These are phyloP conservation scores for Ulota crispa DNA, from an alignment of 225 moss, liverwort and hornwort species.

Conservation along the genomic window DNA sequence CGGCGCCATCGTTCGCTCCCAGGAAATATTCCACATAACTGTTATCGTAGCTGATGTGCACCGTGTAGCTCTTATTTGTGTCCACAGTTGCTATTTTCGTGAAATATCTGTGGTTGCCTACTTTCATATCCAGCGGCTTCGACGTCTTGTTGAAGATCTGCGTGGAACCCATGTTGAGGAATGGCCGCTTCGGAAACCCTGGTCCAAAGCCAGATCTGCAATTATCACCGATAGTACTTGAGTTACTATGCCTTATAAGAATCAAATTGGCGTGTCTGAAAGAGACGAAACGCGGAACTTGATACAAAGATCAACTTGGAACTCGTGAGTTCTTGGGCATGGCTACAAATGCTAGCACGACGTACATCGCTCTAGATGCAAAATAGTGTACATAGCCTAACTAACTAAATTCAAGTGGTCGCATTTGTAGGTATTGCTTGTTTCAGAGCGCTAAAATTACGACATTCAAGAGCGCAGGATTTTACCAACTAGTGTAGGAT, in stretches of 20 bases:
- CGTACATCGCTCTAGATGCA: neutral
- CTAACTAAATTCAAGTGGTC: neutral
- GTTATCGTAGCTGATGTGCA: conserved; percentile 37
- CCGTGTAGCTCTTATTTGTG: conserved; percentile 32
- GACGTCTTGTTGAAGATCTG: conserved; percentile 45
- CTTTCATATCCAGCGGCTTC: conserved; percentile 37
- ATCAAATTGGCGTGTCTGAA: neutral
- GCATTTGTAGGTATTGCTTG: no score
- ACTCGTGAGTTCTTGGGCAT: neutral
- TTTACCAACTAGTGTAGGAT: neutral
- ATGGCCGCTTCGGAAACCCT: neutral
- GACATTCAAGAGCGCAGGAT: neutral
- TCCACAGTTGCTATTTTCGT: conserved; percentile 38
- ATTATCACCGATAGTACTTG: neutral
- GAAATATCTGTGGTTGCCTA: conserved; percentile 29
- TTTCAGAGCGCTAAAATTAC: neutral
- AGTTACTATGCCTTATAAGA: neutral
- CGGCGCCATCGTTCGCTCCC: conserved; percentile 4
- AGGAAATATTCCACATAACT: conserved; percentile 43
- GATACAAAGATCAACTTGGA: neutral
- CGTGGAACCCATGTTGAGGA: conserved; percentile 46
- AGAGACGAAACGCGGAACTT: neutral
- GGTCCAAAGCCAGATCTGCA: neutral
- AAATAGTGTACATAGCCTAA: neutral
- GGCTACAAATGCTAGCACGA: neutral